Evolutionary conservation across 2,329 filamentous ascomycete species (phyloP), one percentile per base, ranked within the genome.

Genomic region (Aureobasidium mangrovei): DNA sequence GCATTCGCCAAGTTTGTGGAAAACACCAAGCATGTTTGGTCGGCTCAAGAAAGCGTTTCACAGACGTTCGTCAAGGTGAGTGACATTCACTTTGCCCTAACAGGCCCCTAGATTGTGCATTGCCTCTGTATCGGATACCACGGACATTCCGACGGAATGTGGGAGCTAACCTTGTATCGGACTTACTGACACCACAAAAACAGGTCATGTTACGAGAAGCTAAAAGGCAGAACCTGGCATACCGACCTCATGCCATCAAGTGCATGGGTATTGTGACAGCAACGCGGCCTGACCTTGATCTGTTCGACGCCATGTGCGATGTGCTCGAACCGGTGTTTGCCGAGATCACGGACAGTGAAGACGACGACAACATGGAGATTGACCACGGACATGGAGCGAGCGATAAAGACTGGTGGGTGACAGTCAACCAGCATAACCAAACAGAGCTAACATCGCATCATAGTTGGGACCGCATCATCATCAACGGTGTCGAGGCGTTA

Each of bases 211-310:
- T 91, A 12, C 81, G 91, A 55, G 93, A 98, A 76, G 90, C 90
- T 7, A 96, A 93, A 74, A 81, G 93, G 32, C 91, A 91, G 65
- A 96, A 96, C 64, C 80, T 83, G n/a, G 75, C 76, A 6, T 98
- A 97, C 69, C 82, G 87, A 10, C 84, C 85, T 24, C 78, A 88
- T 67, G 87, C 88, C 0, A 79, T 95, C 59, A 73, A 74, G 53
- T 83, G 81, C 33, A 73, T 96, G 4, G 90, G 87, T 64, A 77
- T 82, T 53, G 86, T 91, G 62, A 80, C 82, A n/a, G 78, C 79
- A 36, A 80, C 79, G 10, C 77, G 86, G 44, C 76, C 78, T 27
- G 85, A 91, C 63, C 65, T 88, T 12, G 81, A 90, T 60, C 74
- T 95, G 69, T 81, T 86, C 61, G 72, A 77, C 4, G 81, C 87